phyloP scores from a whole-genome alignment of 371 early-diverging fungal genomes.

The Dichotomocladium elegans region DNA sequence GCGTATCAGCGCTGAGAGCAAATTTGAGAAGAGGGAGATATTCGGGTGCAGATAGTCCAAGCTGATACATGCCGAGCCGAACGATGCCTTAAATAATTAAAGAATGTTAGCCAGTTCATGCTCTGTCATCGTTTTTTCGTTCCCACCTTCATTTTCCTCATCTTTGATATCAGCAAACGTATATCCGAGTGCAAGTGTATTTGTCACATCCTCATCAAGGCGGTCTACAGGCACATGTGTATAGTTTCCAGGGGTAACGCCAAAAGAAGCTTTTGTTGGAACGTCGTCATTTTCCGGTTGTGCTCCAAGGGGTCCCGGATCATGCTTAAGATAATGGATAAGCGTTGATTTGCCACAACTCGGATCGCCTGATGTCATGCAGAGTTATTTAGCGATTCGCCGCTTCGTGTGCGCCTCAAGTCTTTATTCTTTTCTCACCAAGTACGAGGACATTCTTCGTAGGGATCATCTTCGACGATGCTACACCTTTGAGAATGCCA shows the following conservation, averaged over 20 bases:
- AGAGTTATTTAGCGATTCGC: not conserved
- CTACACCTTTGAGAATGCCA: slow-evolving; percentile 65
- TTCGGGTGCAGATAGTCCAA: slow-evolving; percentile 65
- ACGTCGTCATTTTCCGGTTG: slow-evolving; percentile 21
- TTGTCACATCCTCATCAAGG: slow-evolving; percentile 16
- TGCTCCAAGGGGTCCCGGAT: slow-evolving; percentile 34
- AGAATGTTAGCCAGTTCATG: not conserved
- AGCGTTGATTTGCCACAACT: slow-evolving; percentile 68
- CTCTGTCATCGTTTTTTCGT: not conserved
- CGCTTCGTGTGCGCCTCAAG: not conserved
- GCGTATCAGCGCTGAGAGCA: slow-evolving; percentile 61
- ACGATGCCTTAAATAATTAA: slow-evolving; percentile 57
- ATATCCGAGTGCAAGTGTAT: slow-evolving; percentile 69
- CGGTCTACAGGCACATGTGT: slow-evolving; percentile 14
- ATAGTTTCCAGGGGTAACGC: slow-evolving; percentile 33
- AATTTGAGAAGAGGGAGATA: slow-evolving; percentile 65
- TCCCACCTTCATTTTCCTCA: slow-evolving; percentile 67
- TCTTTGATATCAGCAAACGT: slow-evolving; percentile 75
- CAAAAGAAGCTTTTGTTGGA: slow-evolving; percentile 29
- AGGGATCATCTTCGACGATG: slow-evolving; percentile 66
- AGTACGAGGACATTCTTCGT: slow-evolving; percentile 70
- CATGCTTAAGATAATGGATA: slow-evolving; percentile 58
- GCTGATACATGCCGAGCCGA: slow-evolving; percentile 74
- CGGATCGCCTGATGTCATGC: slow-evolving; percentile 49
- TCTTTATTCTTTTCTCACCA: slow-evolving; percentile 34